A percentile compares a stretch with the other conserved stretches of the same genome.
These are phyloP conservation scores for Diacronema lutheri DNA, from an alignment of 78 protist genomes.

Conservation along the genomic window DNA sequence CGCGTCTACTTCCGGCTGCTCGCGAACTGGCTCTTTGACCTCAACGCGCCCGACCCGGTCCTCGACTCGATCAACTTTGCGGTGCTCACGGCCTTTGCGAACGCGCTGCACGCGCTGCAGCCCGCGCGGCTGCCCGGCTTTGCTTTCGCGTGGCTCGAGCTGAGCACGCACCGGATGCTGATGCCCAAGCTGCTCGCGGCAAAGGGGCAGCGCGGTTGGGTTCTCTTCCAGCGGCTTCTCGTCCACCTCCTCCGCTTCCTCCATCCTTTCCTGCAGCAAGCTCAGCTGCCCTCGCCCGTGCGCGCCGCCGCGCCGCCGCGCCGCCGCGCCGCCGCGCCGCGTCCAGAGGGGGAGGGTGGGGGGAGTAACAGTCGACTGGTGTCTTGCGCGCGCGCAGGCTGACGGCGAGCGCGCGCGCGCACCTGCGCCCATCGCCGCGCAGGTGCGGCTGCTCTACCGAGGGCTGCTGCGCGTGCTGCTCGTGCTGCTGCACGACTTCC, in stretches of 20 bases:
- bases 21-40: slow-evolving; percentile 61
- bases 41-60: slow-evolving; percentile 55
- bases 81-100: slow-evolving; percentile 62
- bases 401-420: too few relatives aligned
- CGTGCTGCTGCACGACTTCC: slow-evolving; percentile 96
- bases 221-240: slow-evolving; percentile 75
- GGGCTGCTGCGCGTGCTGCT: slow-evolving; percentile 75
- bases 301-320: slow-evolving; percentile 1
- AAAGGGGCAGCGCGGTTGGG: slow-evolving; percentile 64
- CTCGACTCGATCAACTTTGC: slow-evolving; percentile 55
- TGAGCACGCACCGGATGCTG: slow-evolving; percentile 84
- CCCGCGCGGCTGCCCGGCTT: slow-evolving; percentile 91
- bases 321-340: slow-evolving; percentile 30
- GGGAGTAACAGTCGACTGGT: too few relatives aligned
- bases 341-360: background rate
- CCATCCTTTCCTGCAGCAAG: slow-evolving; percentile 34
- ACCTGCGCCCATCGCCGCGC: slow-evolving; percentile 71
- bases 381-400: too few relatives aligned
- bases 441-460: slow-evolving; percentile 77
- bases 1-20: slow-evolving; percentile 80
- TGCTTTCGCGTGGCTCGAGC: slow-evolving; percentile 95
- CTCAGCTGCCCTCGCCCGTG: slow-evolving; percentile 55
- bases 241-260: slow-evolving; percentile 77
- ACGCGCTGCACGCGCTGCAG: slow-evolving; percentile 63
- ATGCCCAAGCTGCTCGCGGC: slow-evolving; percentile 82